Evolutionary conservation across 2,329 filamentous ascomycete genomes (phyloP).

Genomic region (Hypoxylon sp.): DNA sequence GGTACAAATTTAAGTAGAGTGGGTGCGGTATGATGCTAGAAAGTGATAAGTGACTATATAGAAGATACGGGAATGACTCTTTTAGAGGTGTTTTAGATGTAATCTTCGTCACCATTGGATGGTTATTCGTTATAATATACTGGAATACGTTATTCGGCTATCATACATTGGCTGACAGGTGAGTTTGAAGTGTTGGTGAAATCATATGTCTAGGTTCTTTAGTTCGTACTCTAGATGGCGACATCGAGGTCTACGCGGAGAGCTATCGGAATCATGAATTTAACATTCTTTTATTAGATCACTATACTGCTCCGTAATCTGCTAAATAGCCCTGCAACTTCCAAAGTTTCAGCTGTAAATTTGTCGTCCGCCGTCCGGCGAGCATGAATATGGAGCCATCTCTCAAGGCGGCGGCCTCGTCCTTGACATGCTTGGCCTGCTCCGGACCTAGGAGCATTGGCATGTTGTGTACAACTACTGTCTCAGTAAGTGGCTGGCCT

Average conservation of each 20-base stretch:
- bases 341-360: constrained; percentile 69
- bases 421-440: constrained; percentile 59
- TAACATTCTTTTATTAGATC: background rate
- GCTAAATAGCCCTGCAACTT: constrained; percentile 69
- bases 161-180: background rate
- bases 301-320: constrained; percentile 37
- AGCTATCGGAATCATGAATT: background rate
- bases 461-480: constrained; percentile 69
- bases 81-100: background rate
- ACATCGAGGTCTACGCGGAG: background rate
- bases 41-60: background rate
- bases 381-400: constrained; percentile 62
- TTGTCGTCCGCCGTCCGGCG: constrained; percentile 58
- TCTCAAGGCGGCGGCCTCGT: constrained; percentile 54
- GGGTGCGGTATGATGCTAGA: background rate
- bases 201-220: too few species aligned
- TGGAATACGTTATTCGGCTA: background rate
- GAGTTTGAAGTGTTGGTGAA: background rate
- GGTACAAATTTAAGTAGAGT: background rate
- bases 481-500: constrained; percentile 53
- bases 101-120: background rate
- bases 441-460: constrained; percentile 64
- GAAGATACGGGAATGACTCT: too few species aligned
- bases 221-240: background rate
- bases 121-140: background rate